Conservation (phyloP, 345 rosid genomes). For the Ceriops zippeliana region DNA sequence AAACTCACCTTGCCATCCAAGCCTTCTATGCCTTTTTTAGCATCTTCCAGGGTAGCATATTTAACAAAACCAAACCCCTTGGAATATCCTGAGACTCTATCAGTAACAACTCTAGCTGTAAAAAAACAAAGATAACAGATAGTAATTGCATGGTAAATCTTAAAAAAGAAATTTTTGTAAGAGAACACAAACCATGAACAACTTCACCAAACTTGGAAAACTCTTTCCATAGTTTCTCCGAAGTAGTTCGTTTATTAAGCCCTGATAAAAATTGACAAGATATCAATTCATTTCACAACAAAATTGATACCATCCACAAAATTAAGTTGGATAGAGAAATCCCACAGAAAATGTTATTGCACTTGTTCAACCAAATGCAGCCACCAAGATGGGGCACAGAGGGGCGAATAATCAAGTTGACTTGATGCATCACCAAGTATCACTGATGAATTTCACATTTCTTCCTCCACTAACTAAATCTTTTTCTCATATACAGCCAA, state of each 20-base stretch:
- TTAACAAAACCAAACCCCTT: slow-evolving; percentile 94
- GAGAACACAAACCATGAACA: slow-evolving; percentile 50
- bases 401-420: too few species aligned
- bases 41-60: slow-evolving; percentile 70
- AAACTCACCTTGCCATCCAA: slow-evolving; percentile 85
- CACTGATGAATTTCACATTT: too few species aligned
- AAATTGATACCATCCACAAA: too few species aligned
- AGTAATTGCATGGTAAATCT: slow-evolving; percentile 5
- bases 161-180: neutral
- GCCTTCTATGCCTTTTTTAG: slow-evolving; percentile 75
- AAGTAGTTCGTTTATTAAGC: slow-evolving; percentile 74
- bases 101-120: slow-evolving; percentile 76
- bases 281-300: too few species aligned
- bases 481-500: too few species aligned
- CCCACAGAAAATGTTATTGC: too few species aligned
- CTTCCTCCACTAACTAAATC: too few species aligned
- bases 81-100: slow-evolving; percentile 73
- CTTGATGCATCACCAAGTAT: too few species aligned
- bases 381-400: too few species aligned
- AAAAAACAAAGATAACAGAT: slow-evolving; percentile 11
- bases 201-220: slow-evolving; percentile 81
- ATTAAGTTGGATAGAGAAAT: too few species aligned
- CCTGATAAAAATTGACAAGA: slow-evolving; percentile 39
- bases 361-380: too few species aligned
- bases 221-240: slow-evolving; percentile 63